Base-by-base conservation (phyloP, 805 yeast species). In the Myxozyma neotropica region DNA sequence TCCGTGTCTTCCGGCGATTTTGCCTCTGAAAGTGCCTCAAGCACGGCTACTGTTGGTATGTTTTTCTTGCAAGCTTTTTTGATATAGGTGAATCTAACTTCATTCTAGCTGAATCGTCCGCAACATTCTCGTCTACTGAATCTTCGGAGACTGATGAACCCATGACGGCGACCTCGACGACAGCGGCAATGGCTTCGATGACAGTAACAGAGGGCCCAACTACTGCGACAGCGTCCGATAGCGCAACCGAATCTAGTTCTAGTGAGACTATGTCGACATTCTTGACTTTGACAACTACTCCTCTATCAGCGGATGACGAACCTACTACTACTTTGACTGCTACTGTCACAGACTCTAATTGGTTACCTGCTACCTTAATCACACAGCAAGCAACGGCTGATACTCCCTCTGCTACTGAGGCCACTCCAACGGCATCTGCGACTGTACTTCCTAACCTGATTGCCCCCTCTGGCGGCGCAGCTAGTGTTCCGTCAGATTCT, bases 381-480 rank as follows among this genome's bases (percentile, higher is more conserved):
- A 74, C 78, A 4, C 49, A 49, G 43, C 44, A 33, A n/a, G 69
- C 75, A n/a, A 67, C 68, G 23, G 43, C 71, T 3, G 21, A 64
- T n/a, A 39, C 72, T 27, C 69, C 80, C 10, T 63, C 75, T 3
- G 64, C 70, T 31, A 69, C 72, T 7, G 31, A 42, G 13, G 68
- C 55, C 12, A 19, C 57, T 4, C 12, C 64, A 3, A 24, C 69
- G 6, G 59, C 66, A 3, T 53, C 70, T n/a, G 54, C 74, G 6
- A 59, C 59, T 13, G 81, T 83, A 35, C 78, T 89, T 64, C 96
- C 96, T 53, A 83, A 83, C 67, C 89, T 88, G 8, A 88, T 91
- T 68, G 82, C 90, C 0, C 95, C 96, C n/a, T 73, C 76, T 31
- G 72, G 70, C 2, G 75, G 75, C 1, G 74, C 77, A 7, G 79